Evolutionary conservation across 352 stramenopile species (phyloP), one percentile per base, ranked within the genome.

Genomic region (Elongisporangium undulatum): DNA sequence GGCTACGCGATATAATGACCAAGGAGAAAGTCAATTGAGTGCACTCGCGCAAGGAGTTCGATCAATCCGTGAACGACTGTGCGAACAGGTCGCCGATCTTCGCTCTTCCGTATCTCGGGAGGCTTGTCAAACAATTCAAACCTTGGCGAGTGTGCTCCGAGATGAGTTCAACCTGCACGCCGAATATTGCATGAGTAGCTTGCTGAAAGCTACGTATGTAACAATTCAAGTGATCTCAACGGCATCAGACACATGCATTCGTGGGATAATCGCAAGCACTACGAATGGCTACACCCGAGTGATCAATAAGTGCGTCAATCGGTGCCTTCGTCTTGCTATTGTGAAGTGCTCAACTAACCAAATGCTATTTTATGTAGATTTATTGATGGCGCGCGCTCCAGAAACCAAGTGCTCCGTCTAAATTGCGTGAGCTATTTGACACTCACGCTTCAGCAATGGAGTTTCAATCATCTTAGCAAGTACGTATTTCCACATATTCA

Each of bases 121-220:
- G 68, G 86, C 86, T 7, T 95, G 86, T 12, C 62, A 77, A 53
- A 86, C 84, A 2, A 87, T 95, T 21, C 72, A 89, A 49, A 75
- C 61, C 12, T 62, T 95, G 1, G 82, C 84, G 12, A 77, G 75
- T 51, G 64, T 67, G 16, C 59, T 95, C 4, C 68, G 68, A 10
- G 86, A 95, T 39, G 82, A 89, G 4, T 95, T 93, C 53, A 90
- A 92, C 26, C 23, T 64, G 1, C 81, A 92, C 58, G 86, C 83
- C n/a, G 86, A 95, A 26, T 74, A 75, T 51, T 92, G 72, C 63
- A 70, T 92, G 26, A 74, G 62, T 1, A 85, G 77, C 52, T 48
- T 94, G n/a, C 59, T 95, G 24, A 95, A 95, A 59, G 78, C 80
- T 15, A 92, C 84, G n/a, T 92, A 87, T 53, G 82, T 95, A n/a